Percentiles rank a stretch among this genome's conserved stretches.
phyloP scores from a whole-genome alignment of 495 filamentous ascomycete genomes.

The Penicillium arizonense region DNA sequence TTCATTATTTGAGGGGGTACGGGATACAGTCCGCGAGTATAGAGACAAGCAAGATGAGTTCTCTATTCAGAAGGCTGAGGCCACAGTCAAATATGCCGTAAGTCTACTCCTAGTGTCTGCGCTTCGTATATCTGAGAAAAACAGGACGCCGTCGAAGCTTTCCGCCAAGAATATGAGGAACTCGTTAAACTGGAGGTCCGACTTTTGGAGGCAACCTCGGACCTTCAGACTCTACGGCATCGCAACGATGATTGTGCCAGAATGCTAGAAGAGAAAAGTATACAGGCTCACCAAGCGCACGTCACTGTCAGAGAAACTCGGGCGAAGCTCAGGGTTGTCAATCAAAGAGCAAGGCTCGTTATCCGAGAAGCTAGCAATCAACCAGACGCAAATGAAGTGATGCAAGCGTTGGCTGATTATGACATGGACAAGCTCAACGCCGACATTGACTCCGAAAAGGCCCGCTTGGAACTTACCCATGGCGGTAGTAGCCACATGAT shows the following conservation, averaged over 20 bases:
- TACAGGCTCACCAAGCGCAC: constrained; percentile 26
- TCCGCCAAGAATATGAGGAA: constrained; percentile 59
- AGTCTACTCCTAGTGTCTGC: constrained; percentile 11
- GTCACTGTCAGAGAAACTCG: constrained; percentile 20
- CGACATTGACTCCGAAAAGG: constrained; percentile 71
- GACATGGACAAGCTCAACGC: constrained; percentile 63
- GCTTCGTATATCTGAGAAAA: constrained; percentile 20
- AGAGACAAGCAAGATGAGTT: constrained; percentile 53
- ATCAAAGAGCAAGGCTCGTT: constrained; percentile 34
- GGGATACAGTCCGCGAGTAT: constrained; percentile 39
- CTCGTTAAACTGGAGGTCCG: constrained; percentile 66
- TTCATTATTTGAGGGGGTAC: constrained; percentile 40
- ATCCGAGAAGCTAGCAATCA: constrained; percentile 6
- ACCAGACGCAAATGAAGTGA: constrained; percentile 29
- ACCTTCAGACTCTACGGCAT: constrained; percentile 60
- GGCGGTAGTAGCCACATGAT: constrained; percentile 77
- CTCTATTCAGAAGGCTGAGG: constrained; percentile 59
- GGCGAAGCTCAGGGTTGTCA: constrained; percentile 20
- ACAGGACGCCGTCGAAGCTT: constrained; percentile 55
- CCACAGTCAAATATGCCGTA: constrained; percentile 64
- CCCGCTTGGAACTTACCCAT: constrained; percentile 74
- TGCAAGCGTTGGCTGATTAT: constrained; percentile 38
- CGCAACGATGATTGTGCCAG: constrained; percentile 59
- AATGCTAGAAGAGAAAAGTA: constrained; percentile 46
- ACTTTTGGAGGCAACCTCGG: constrained; percentile 76